Evolutionary conservation across 495 filamentous ascomycete genomes (phyloP).

Genomic region (Aspergillus cristatus): DNA sequence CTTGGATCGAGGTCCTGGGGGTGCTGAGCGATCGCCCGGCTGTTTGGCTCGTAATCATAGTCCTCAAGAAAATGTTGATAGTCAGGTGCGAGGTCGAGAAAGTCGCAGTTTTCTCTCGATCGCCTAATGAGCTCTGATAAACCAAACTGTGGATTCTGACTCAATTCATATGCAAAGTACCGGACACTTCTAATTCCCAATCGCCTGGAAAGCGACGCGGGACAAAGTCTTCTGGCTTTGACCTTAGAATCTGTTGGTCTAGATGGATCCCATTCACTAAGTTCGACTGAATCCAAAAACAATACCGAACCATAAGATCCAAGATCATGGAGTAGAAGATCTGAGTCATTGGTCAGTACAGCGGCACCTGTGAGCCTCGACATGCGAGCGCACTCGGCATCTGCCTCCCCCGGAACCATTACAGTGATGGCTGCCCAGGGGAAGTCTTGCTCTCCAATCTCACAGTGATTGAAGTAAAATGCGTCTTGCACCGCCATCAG

Average conservation of each 20-base stretch:
- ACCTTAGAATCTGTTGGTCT: conserved; percentile 16
- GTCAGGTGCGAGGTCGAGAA: conserved; percentile 6
- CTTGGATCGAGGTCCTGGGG: conserved; percentile 20
- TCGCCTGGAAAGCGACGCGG: conserved; percentile 23
- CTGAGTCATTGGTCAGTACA: conserved; percentile 63
- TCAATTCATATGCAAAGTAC: conserved; percentile 29
- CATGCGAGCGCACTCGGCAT: conserved; percentile 53
- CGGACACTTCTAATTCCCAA: conserved; percentile 27
- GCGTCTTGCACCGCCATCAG: conserved; percentile 3
- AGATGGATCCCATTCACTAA: conserved; percentile 8
- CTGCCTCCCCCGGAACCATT: conserved; percentile 64
- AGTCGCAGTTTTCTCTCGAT: conserved; percentile 10
- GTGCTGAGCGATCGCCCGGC: neutral
- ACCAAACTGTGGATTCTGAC: conserved; percentile 10
- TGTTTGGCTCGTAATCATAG: conserved; percentile 20
- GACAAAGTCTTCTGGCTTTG: conserved; percentile 27
- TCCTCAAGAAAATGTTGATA: conserved; percentile 36
- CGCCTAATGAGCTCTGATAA: conserved; percentile 25
- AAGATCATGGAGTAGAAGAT: conserved; percentile 61
- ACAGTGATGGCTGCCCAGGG: conserved; percentile 41
- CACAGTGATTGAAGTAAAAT: conserved; percentile 1
- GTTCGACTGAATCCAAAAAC: conserved; percentile 44
- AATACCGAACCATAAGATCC: conserved; percentile 47
- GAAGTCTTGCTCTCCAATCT: conserved; percentile 8
- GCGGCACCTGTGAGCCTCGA: conserved; percentile 40